Conservation (phyloP, 2,329 filamentous ascomycete species). For the Hyphodiscus sp. region DNA sequence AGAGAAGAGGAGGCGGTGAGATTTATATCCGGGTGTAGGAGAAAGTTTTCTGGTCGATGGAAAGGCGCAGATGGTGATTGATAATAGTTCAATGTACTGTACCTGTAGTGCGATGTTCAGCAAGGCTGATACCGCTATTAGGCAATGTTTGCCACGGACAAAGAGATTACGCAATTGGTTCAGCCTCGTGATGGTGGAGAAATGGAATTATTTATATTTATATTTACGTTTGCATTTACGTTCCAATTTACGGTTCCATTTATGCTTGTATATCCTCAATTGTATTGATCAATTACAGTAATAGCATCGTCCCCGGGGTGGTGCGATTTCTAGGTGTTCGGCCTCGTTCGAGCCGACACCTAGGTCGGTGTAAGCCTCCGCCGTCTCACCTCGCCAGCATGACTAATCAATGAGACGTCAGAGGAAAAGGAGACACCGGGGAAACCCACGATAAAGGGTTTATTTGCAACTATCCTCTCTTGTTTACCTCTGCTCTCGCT, state of each 20-base stretch:
- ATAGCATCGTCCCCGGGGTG: no score
- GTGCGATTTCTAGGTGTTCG: no score
- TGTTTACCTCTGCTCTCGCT: not conserved
- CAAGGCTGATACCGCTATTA: not conserved
- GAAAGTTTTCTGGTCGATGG: not conserved
- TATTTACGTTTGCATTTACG: no score
- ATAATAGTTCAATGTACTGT: not conserved
- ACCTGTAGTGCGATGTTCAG: not conserved
- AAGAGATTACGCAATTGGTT: not conserved
- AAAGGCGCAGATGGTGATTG: not conserved
- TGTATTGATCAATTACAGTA: no score
- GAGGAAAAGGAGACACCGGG: no score
- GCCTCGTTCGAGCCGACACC: no score
- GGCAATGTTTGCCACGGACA: not conserved
- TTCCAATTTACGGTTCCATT: no score
- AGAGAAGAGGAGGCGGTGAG: not conserved
- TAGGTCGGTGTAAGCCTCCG: no score
- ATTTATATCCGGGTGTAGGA: not conserved
- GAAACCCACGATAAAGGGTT: not conserved
- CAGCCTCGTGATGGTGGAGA: not conserved
- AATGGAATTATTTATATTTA: no score
- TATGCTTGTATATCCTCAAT: no score
- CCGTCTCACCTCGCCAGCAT: no score
- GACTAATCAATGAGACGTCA: no score
- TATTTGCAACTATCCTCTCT: not conserved